Base-by-base conservation (phyloP, 2,329 filamentous ascomycete genomes). In the Emmonsiellopsis sp. region DNA sequence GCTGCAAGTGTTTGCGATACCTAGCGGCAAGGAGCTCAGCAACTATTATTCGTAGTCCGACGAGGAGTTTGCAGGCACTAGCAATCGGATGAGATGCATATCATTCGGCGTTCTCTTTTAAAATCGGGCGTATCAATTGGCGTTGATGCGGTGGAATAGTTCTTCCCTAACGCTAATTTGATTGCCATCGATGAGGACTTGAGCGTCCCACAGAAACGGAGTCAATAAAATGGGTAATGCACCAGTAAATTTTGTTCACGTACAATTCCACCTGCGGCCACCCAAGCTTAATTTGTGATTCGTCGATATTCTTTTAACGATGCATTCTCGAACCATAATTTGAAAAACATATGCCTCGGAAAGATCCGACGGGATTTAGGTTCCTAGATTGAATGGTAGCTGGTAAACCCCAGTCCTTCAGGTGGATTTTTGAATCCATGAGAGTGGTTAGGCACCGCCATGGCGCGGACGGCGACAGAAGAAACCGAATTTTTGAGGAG, bases 361-460 rank as follows among this genome's bases (percentile, higher is more conserved):
- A 49, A 16, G 16, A 16, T 31, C 13, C 45, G 20, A 32, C 38
- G 11, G 7, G 13, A 20, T 37, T 40, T 34, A 49, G n/a, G 15
- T 26, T 26, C 35, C 7, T 11, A 40, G 31, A 2, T 30, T n/a
- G 11, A 32, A 30, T 49, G 35, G 13, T n/a, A n/a, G 34, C 20
- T 38, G 20, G 16, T 13, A 15, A 31, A 30, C 32, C 34, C 30
- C 26, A 9, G 8, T 51, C 34, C 49, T 51, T 51, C 49, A 43
- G 20, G 49, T 16, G 9, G 20, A 20, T 31, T 34, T 26, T 32
- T 37, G 49, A 32, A 40, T 44, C 49, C 49, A 15, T 20, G 38
- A 44, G 37, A 43, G 31, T 51, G 49, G 49, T 43, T 51, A 51
- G 49, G 13, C 38, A 42, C 38, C 34, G 37, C 49, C n/a, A 30